phyloP scores from a whole-genome alignment of 2,329 filamentous ascomycete species.

The Calycina herbarum region DNA sequence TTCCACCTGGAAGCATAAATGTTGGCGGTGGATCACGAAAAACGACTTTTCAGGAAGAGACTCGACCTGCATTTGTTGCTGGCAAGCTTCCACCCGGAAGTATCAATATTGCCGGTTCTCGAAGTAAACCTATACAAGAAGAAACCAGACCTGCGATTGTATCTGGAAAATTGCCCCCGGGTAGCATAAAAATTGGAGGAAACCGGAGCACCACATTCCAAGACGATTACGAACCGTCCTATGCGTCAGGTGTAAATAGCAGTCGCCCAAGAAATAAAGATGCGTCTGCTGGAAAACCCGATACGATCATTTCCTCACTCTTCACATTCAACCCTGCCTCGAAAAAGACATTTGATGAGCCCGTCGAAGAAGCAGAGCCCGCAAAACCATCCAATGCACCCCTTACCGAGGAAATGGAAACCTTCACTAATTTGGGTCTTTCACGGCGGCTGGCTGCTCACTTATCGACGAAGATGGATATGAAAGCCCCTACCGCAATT shows the following conservation, averaged over 20 bases:
- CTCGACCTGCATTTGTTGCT: slow-evolving; percentile 34
- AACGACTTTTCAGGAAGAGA: slow-evolving; percentile 25
- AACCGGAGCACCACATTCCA: slow-evolving; percentile 23
- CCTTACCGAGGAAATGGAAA: slow-evolving; percentile 77
- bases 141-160: slow-evolving; percentile 34
- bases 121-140: slow-evolving; percentile 26
- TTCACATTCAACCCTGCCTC: slow-evolving; percentile 87
- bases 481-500: slow-evolving; percentile 91
- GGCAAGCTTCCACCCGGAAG: slow-evolving; percentile 31
- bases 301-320: slow-evolving; percentile 81
- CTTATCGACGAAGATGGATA: slow-evolving; percentile 77
- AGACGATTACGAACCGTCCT: slow-evolving; percentile 31
- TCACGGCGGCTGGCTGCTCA: slow-evolving; percentile 79
- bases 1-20: slow-evolving; percentile 40
- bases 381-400: slow-evolving; percentile 88
- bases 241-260: slow-evolving; percentile 31
- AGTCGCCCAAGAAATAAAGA: slow-evolving; percentile 34
- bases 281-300: slow-evolving; percentile 43
- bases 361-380: slow-evolving; percentile 50
- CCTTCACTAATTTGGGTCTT: slow-evolving; percentile 82
- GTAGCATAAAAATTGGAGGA: slow-evolving; percentile 31
- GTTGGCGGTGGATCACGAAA: slow-evolving; percentile 27
- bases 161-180: slow-evolving; percentile 28
- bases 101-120: slow-evolving; percentile 30
- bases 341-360: slow-evolving; percentile 57